Evolutionary conservation across 768 basidiomycete genomes (phyloP), one percentile per base, ranked within the genome.

Genomic region (Kondoa malvinella): DNA sequence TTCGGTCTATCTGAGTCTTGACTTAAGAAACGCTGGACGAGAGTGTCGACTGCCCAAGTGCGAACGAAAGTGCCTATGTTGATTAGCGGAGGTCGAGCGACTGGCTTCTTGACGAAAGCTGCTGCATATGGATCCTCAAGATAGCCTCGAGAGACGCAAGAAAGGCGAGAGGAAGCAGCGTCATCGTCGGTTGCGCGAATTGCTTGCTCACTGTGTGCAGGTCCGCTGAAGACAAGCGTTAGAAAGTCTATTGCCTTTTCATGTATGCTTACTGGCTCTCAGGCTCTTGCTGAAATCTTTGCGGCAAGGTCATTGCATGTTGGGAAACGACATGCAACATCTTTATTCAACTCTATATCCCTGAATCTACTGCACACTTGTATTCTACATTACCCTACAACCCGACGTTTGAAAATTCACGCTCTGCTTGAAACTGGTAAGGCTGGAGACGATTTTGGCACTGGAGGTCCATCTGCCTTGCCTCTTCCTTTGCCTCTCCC

Each of bases 1-100:
- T 84, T 85, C 67, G 75, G 75, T 69, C 77, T 80, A 26, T 73
- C 74, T 56, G 76, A 74, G 32, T 65, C 56, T 14, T 16, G n/a
- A 21, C 79, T 76, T 26, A 90, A 72, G 82, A 87, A 92, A 59
- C 80, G 77, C 31, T 83, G 77, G 0, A 92, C 84, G 15, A 94
- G 82, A 50, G 78, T 77, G 73, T 95, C 95, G 40, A 97, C 83
- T 3, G 84, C 88, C 66, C 82, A 80, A 0, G 88, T 85, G 67
- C 94, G 83, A 68, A 94, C 84, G 72, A 87, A 88, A 1, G 95
- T 99, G 21, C 95, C 95, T 57, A 94, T 81, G 76, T 97, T 97
- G 80, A 97, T 97, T 73, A 97, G 77, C 0, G 92, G 94, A 57
- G 80, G 78, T 30, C 84, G 78, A 34, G 86, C 80, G 15, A 86